Evolutionary conservation across 805 yeast genomes (phyloP).

Genomic region (Ogataea henricii): DNA sequence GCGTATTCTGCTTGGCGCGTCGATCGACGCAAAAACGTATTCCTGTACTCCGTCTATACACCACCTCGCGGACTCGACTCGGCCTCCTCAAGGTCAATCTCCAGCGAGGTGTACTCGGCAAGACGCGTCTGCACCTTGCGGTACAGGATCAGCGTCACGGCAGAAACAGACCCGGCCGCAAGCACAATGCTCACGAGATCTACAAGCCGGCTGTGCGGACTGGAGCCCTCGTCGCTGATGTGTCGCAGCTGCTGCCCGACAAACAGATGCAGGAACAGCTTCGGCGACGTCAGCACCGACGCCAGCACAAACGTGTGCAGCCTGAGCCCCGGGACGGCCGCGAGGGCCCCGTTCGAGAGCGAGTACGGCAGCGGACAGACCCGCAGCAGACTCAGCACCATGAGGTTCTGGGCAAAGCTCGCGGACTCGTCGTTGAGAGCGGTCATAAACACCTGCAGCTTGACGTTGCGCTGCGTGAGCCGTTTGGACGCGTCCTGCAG

Average conservation of each 20-base stretch:
- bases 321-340: constrained; percentile 78
- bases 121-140: constrained; percentile 46
- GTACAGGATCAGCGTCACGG: constrained; percentile 71
- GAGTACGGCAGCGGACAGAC: constrained; percentile 94
- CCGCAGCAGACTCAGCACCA: constrained; percentile 70
- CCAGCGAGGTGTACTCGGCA: constrained; percentile 9
- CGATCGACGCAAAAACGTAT: background rate
- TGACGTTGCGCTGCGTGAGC: constrained; percentile 62
- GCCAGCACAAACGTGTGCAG: constrained; percentile 67
- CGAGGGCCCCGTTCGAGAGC: constrained; percentile 87
- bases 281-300: constrained; percentile 77
- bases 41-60: no score
- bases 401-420: constrained; percentile 53
- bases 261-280: constrained; percentile 71
- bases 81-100: constrained; percentile 7
- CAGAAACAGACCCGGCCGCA: constrained; percentile 54
- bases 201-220: constrained; percentile 48
- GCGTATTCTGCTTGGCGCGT: constrained; percentile 5
- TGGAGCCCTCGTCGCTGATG: constrained; percentile 60
- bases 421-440: constrained; percentile 58
- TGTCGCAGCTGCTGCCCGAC: constrained; percentile 74
- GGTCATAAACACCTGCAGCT: constrained; percentile 71
- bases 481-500: constrained; percentile 57
- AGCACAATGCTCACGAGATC: constrained; percentile 63
- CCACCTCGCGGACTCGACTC: no score